These are phyloP conservation scores for Tulasnella sp. DNA, from an alignment of 768 basidiomycete genomes.

Conservation along the genomic window DNA sequence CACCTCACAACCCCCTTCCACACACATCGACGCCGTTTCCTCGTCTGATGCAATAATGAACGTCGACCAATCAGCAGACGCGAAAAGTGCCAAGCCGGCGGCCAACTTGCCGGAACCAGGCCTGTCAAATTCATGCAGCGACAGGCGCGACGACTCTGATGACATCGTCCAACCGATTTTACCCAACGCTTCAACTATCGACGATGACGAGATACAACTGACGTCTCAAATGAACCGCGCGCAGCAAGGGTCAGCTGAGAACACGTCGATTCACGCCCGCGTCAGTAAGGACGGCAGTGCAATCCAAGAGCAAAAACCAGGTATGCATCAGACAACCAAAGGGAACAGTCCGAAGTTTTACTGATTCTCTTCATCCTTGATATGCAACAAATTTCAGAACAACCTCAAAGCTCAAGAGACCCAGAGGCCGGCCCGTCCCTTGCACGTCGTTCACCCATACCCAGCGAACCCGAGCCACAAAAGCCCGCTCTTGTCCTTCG, in stretches of 20 bases:
- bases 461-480: neutral
- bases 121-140: neutral
- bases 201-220: neutral
- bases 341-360: too few relatives aligned
- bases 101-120: neutral
- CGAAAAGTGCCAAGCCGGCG: neutral
- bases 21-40: neutral
- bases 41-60: neutral
- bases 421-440: neutral
- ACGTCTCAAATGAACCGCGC: neutral
- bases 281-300: neutral
- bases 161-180: neutral
- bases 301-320: neutral
- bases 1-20: neutral
- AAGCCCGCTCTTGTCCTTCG: conserved; percentile 3
- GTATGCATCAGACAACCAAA: neutral
- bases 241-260: neutral
- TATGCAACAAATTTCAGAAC: too few relatives aligned
- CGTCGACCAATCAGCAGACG: neutral
- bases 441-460: neutral
- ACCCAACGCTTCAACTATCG: neutral
- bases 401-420: neutral
- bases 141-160: neutral
- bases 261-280: neutral
- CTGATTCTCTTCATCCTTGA: too few relatives aligned